Conservation (phyloP, 116 monocot species). For the Zostera marina region DNA sequence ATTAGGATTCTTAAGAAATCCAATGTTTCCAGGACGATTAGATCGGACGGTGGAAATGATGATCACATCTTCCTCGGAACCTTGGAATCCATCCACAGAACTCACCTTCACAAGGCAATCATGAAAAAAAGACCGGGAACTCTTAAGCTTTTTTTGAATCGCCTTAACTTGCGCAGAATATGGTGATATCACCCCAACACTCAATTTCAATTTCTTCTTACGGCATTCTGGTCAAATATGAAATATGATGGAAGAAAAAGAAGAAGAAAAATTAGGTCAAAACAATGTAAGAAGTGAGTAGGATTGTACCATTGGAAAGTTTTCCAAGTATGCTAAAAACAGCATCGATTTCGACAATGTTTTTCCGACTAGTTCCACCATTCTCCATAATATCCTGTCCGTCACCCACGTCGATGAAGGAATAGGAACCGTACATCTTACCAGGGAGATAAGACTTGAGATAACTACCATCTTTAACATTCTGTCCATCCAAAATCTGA, state of each 20-base stretch:
- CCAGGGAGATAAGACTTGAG: conserved; percentile 23
- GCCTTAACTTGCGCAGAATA: conserved; percentile 11
- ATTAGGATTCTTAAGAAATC: conserved; percentile 37
- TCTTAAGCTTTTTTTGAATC: conserved; percentile 5
- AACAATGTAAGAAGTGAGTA: not conserved
- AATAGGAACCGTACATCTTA: conserved; percentile 43
- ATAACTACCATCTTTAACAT: conserved; percentile 23
- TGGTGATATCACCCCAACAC: conserved; percentile 12
- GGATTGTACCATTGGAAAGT: conserved; percentile 26
- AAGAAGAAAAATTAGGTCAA: no score
- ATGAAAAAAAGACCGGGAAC: not conserved
- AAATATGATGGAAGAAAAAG: not conserved
- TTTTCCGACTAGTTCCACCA: conserved; percentile 27
- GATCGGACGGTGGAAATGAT: conserved; percentile 13
- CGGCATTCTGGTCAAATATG: not conserved
- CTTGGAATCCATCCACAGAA: conserved; percentile 16
- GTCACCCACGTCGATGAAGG: conserved; percentile 42
- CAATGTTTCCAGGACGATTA: conserved; percentile 20
- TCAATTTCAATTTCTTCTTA: conserved; percentile 3
- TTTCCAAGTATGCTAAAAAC: conserved; percentile 16
- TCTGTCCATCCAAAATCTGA: conserved; percentile 44
- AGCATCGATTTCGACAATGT: conserved; percentile 32
- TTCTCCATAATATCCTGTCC: conserved; percentile 30
- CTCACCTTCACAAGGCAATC: conserved; percentile 5
- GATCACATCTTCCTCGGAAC: conserved; percentile 15